Percentiles rank a stretch among this genome's conserved stretches.
Evolutionary conservation across 495 filamentous ascomycete species (phyloP).

Genomic region (Aspergillus wentii): DNA sequence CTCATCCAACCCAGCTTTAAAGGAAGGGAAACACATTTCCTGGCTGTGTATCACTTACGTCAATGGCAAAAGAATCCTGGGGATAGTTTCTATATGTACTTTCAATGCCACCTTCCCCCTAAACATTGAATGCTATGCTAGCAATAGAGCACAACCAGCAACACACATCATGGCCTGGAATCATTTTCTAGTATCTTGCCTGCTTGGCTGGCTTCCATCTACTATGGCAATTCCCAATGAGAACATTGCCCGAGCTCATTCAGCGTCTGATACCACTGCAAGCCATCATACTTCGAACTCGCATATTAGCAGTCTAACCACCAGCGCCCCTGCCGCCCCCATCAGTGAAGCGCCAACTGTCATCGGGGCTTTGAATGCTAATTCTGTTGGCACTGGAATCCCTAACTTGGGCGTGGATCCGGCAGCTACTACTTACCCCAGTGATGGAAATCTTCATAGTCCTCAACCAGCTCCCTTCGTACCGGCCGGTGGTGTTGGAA

Average conservation of each 20-base stretch:
- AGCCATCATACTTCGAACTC: not conserved
- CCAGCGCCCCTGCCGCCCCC: slow-evolving; percentile 41
- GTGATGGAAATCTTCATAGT: slow-evolving; percentile 61
- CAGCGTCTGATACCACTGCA: slow-evolving; percentile 1
- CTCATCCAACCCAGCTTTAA: no score
- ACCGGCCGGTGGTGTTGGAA: slow-evolving; percentile 71
- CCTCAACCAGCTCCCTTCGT: slow-evolving; percentile 67
- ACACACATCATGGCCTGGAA: slow-evolving; percentile 8
- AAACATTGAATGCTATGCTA: no score
- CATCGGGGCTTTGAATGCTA: slow-evolving; percentile 53
- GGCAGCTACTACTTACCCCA: slow-evolving; percentile 58
- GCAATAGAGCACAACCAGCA: not conserved
- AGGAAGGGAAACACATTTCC: no score
- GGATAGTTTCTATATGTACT: not conserved
- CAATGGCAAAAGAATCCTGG: no score
- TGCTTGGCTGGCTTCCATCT: slow-evolving; percentile 15
- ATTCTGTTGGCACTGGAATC: slow-evolving; percentile 44
- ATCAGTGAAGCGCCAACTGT: slow-evolving; percentile 55
- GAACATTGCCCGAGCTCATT: slow-evolving; percentile 1
- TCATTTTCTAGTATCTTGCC: slow-evolving; percentile 6
- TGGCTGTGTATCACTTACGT: not conserved
- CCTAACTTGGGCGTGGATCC: slow-evolving; percentile 36
- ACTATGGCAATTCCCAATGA: not conserved
- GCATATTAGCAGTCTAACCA: slow-evolving; percentile 14
- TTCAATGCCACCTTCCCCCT: not conserved